Conservation (phyloP, 768 basidiomycete genomes). For the Termitomyces sp. region DNA sequence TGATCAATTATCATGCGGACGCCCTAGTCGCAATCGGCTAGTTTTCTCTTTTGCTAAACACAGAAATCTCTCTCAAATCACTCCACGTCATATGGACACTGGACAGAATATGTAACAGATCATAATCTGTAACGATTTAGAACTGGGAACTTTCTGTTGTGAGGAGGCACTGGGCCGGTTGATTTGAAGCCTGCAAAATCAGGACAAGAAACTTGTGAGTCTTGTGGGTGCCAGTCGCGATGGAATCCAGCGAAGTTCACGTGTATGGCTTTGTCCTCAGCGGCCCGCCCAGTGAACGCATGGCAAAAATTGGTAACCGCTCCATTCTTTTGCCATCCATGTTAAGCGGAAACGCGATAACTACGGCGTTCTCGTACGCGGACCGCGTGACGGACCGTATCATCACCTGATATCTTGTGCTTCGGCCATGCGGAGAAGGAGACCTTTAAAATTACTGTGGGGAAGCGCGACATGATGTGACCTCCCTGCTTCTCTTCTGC, state of each 20-base stretch:
- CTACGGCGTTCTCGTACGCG: slow-evolving; percentile 2
- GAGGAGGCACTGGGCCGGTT: too few relatives aligned
- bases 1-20: not conserved
- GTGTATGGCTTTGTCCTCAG: too few relatives aligned
- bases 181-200: too few relatives aligned
- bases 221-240: too few relatives aligned
- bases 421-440: slow-evolving; percentile 4
- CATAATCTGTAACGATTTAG: not conserved
- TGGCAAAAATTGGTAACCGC: too few relatives aligned
- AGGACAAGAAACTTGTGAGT: too few relatives aligned
- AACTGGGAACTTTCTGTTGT: too few relatives aligned
- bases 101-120: not conserved
- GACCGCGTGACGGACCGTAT: slow-evolving; percentile 16
- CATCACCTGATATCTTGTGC: slow-evolving; percentile 13
- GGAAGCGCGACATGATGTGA: slow-evolving; percentile 4
- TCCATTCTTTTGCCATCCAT: too few relatives aligned
- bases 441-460: slow-evolving; percentile 10
- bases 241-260: too few relatives aligned
- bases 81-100: not conserved
- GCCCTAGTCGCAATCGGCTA: not conserved
- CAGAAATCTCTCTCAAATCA: not conserved
- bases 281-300: too few relatives aligned
- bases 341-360: too few relatives aligned
- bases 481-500: slow-evolving; percentile 17
- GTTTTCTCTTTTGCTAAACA: not conserved